Conservation (phyloP, 768 basidiomycete genomes). For the Boletellus emodensis region DNA sequence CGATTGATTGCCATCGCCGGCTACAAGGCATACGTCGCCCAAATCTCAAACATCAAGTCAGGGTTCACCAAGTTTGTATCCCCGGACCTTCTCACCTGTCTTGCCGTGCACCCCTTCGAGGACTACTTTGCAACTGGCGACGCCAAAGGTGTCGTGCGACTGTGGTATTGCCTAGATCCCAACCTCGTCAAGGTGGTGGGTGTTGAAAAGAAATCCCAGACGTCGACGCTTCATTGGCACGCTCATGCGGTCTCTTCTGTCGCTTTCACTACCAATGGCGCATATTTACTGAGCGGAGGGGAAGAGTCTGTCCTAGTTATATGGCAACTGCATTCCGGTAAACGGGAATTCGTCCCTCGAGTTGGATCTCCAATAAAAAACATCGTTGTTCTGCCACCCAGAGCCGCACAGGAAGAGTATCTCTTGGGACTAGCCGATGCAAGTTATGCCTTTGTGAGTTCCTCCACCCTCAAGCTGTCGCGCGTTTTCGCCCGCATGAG, state of each 20-base stretch:
- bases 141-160: constrained; percentile 70
- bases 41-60: constrained; percentile 49
- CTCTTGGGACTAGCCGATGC: constrained; percentile 81
- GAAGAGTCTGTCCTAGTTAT: constrained; percentile 96
- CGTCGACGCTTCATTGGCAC: constrained; percentile 92
- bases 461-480: constrained; percentile 66
- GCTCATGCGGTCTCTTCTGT: constrained; percentile 88
- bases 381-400: constrained; percentile 54
- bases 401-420: constrained; percentile 73
- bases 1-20: constrained; percentile 76
- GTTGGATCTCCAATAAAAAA: constrained; percentile 82
- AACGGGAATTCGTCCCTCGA: constrained; percentile 89
- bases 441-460: constrained; percentile 68
- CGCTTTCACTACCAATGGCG: constrained; percentile 84
- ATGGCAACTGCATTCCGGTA: constrained; percentile 89
- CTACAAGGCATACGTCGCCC: constrained; percentile 73
- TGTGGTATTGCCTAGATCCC: constrained; percentile 91
- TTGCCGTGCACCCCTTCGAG: constrained; percentile 84
- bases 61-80: constrained; percentile 84
- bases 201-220: constrained; percentile 78
- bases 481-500: constrained; percentile 75
- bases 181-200: constrained; percentile 48
- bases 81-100: constrained; percentile 73
- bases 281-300: constrained; percentile 90
- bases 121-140: constrained; percentile 97